A percentile compares a stretch with the other conserved stretches of the same genome.
Conservation (phyloP, 345 rosid species). For the Passiflora organensis region DNA sequence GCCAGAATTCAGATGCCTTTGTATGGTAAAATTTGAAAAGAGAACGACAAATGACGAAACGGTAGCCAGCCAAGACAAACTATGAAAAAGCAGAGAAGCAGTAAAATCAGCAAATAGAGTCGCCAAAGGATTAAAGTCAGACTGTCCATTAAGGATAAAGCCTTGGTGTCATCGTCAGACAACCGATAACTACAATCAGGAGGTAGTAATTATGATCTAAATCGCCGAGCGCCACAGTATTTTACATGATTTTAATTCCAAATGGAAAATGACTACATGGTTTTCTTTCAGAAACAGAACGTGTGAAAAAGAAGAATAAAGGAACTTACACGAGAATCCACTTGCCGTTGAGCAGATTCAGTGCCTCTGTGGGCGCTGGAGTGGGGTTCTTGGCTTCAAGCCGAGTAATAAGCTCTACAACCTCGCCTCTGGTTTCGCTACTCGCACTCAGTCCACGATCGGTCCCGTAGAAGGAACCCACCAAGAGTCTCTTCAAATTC, state of each 20-base stretch:
- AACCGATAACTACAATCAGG: too few species aligned
- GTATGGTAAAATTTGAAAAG: too few species aligned
- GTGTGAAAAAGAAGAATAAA: too few species aligned
- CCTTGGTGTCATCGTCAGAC: too few species aligned
- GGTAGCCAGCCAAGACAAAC: not conserved
- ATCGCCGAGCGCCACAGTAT: too few species aligned
- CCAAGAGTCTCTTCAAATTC: slow-evolving; percentile 52
- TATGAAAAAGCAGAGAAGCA: not conserved
- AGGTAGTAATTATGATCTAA: too few species aligned
- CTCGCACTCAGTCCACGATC: slow-evolving; percentile 63
- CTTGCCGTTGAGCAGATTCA: slow-evolving; percentile 75
- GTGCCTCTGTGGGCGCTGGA: slow-evolving; percentile 74
- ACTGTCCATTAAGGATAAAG: too few species aligned
- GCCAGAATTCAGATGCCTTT: too few species aligned
- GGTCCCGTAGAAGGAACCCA: slow-evolving; percentile 73
- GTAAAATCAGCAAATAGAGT: not conserved
- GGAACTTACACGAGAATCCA: slow-evolving; percentile 85
- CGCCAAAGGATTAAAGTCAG: not conserved
- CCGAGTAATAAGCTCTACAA: slow-evolving; percentile 80
- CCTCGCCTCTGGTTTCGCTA: slow-evolving; percentile 85
- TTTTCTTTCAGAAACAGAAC: too few species aligned
- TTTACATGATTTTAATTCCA: too few species aligned
- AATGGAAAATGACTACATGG: too few species aligned
- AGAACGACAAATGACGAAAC: too few species aligned
- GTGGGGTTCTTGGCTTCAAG: slow-evolving; percentile 86